Percentiles rank a stretch among this genome's conserved stretches.
These are phyloP conservation scores for Trametopsis cervina DNA, from an alignment of 768 basidiomycete species.

Conservation along the genomic window DNA sequence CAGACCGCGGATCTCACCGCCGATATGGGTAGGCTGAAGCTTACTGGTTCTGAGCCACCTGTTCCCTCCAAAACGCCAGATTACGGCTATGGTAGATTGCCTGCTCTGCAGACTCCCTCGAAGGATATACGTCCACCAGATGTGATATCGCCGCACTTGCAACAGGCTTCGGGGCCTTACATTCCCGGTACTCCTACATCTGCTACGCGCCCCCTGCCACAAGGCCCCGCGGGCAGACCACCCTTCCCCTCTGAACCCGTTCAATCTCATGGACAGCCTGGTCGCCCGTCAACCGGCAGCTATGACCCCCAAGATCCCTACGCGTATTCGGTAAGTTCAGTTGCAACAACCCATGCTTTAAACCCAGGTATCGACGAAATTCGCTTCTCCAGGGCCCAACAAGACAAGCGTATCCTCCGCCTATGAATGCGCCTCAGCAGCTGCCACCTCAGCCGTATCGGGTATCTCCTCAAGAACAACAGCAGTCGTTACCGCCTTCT, in stretches of 20 bases:
- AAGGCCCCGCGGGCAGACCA: conserved; percentile 35
- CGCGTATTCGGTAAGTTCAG: conserved; percentile 31
- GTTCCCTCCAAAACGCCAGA: conserved; percentile 16
- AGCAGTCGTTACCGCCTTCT: conserved; percentile 22
- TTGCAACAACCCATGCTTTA: conserved; percentile 3
- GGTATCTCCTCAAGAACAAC: conserved; percentile 18
- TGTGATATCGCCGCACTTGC: conserved; percentile 12
- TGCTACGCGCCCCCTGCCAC: conserved; percentile 33
- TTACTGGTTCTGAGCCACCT: conserved; percentile 16
- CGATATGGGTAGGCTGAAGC: conserved; percentile 14
- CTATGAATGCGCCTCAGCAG: not conserved
- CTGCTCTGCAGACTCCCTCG: conserved; percentile 15
- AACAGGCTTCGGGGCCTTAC: conserved; percentile 11
- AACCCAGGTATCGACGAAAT: conserved; percentile 7
- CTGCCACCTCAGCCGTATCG: conserved; percentile 6
- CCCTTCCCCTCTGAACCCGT: conserved; percentile 37
- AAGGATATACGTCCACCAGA: conserved; percentile 17
- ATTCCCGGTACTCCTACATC: conserved; percentile 23
- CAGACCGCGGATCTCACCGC: not conserved
- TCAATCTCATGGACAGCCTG: conserved; percentile 16
- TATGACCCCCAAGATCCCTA: conserved; percentile 27
- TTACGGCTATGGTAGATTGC: conserved; percentile 18
- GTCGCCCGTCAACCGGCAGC: conserved; percentile 28
- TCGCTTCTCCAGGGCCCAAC: not conserved
- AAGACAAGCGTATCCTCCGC: not conserved